phyloP scores from a whole-genome alignment of 2,329 filamentous ascomycete species.

The Curvularia lunata region DNA sequence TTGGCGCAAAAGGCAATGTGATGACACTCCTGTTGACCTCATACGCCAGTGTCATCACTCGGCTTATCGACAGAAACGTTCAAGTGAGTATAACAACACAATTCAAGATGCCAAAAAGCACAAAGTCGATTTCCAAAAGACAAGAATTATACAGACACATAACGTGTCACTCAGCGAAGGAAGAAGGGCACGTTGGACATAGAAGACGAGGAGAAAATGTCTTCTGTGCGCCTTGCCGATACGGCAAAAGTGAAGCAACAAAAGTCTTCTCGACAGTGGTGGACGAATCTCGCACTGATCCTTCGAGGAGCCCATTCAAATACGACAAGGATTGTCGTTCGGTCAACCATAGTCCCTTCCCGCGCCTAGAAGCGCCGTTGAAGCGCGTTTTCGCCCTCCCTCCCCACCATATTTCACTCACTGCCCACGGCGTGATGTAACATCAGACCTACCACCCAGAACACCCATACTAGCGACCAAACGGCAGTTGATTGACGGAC shows the following conservation, averaged over 20 bases:
- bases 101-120: not conserved
- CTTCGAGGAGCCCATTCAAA: not conserved
- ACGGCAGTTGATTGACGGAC: not conserved
- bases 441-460: not conserved
- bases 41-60: not conserved
- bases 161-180: not conserved
- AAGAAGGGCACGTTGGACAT: not conserved
- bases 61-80: not conserved
- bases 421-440: constrained; percentile 3
- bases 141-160: not conserved
- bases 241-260: constrained; percentile 6
- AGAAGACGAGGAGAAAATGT: not conserved
- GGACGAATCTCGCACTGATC: not conserved
- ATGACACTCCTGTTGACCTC: not conserved
- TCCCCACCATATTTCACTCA: not conserved
- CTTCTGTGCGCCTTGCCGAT: constrained; percentile 16
- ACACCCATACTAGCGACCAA: constrained; percentile 4
- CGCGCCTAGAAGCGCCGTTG: constrained; percentile 6
- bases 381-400: constrained; percentile 8
- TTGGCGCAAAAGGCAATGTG: not conserved
- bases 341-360: not conserved
- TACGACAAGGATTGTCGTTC: not conserved
- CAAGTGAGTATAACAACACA: not conserved
- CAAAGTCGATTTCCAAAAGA: not conserved
- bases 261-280: not conserved